Conservation (phyloP, 2,329 filamentous ascomycete genomes). For the Annulohypoxylon truncatum region DNA sequence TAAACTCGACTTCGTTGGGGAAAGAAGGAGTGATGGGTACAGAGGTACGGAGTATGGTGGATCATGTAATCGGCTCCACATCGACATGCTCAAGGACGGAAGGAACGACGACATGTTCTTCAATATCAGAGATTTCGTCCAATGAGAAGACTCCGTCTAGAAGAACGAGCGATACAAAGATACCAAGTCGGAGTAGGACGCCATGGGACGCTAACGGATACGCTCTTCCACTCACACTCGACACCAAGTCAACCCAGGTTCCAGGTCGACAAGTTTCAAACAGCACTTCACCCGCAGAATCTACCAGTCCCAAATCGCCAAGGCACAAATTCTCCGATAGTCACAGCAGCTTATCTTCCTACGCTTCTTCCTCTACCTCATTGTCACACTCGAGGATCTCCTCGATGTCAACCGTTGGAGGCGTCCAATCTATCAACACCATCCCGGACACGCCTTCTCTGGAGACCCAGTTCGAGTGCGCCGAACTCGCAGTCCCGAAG, state of each 20-base stretch:
- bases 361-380: slow-evolving; percentile 60
- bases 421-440: slow-evolving; percentile 52
- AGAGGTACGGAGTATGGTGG: slow-evolving; percentile 32
- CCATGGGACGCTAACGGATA: slow-evolving; percentile 66
- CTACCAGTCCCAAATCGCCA: slow-evolving; percentile 51
- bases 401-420: slow-evolving; percentile 63
- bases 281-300: slow-evolving; percentile 43
- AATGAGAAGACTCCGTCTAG: slow-evolving; percentile 40
- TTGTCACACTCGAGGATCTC: slow-evolving; percentile 64
- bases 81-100: slow-evolving; percentile 40
- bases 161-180: slow-evolving; percentile 47
- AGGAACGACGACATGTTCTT: slow-evolving; percentile 39
- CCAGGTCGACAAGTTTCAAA: slow-evolving; percentile 41
- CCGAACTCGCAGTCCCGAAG: slow-evolving; percentile 14
- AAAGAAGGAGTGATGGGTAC: slow-evolving; percentile 26
- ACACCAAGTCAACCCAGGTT: slow-evolving; percentile 51
- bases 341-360: slow-evolving; percentile 64
- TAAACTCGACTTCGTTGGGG: slow-evolving; percentile 53
- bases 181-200: slow-evolving; percentile 54
- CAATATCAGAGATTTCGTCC: slow-evolving; percentile 47
- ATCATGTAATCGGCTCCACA: slow-evolving; percentile 38
- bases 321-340: slow-evolving; percentile 63
- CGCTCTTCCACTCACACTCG: slow-evolving; percentile 57
- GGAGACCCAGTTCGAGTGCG: slow-evolving; percentile 47
- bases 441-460: slow-evolving; percentile 54